Base-by-base conservation (phyloP, 768 basidiomycete genomes). In the Boletus fagicola region DNA sequence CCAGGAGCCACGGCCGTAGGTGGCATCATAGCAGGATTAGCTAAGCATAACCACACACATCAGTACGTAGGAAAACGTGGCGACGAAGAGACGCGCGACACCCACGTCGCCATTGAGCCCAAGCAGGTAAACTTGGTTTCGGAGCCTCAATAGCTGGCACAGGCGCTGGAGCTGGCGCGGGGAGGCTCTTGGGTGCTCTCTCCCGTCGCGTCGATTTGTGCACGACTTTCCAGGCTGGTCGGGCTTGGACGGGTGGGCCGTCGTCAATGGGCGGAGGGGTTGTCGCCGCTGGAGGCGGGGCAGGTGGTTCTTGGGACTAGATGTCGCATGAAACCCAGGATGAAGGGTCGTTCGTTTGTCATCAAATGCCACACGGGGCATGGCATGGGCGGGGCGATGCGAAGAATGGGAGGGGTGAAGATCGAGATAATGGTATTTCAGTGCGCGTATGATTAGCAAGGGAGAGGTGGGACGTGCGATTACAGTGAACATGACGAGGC, bases 41-140 rank as follows among this genome's bases (percentile, higher is more conserved):
- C 88, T 90, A 54, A 38, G 13, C 51, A 39, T 18, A 10, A 20
- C 4, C 2, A n/a, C 24, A 53, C 35, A n/a, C 38, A 10, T 54
- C 51, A 60, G 54, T 5, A 5, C 3, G 18, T 8, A 2, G 22
- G 3, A 24, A 33, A 26, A 12, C 20, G 0, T 15, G 12, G 13
- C 12, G 26, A 36, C 33, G 11, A 44, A 9, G 9, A 22, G 5
- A 31, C 22, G 18, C 22, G 38, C 42, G 18, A 40, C 9, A 60
- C 60, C 33, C 68, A 92, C 90, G 90, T 77, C 85, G 79, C 90
- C 90, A 92, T 63, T 91, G 88, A 0, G 90, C 83, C 90, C 90
- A 92, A 1, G 90, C 82, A n/a, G 89, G 88, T 30, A 83, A 20
- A 36, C 80, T 79, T 0, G 80, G 78, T 64, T 82, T 80, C 0